Conservation (phyloP, 257 asterid species). For the Solanum pinnatisectum region DNA sequence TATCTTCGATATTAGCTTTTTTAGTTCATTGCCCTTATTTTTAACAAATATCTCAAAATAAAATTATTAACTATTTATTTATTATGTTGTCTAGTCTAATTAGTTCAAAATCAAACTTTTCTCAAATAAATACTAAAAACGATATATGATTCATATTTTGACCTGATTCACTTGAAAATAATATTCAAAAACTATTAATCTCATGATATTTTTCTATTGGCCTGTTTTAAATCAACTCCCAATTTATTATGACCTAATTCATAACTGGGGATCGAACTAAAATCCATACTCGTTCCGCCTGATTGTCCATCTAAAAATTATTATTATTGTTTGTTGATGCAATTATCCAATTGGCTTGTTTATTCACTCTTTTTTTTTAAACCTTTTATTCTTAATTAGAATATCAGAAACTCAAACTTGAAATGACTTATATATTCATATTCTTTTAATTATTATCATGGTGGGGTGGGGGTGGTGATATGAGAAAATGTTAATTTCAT, state of each 20-base stretch:
- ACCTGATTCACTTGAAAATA: background rate
- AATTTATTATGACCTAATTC: background rate
- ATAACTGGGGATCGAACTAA: background rate
- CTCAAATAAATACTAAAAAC: background rate
- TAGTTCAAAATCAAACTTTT: background rate
- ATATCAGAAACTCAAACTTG: fast-evolving
- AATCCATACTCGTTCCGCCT: background rate
- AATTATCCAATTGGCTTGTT: background rate
- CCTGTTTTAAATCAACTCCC: background rate
- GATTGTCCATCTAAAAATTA: background rate
- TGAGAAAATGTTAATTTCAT: background rate
- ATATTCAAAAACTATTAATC: background rate
- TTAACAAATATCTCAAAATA: background rate
- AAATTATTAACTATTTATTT: too few species aligned
- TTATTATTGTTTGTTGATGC: too few species aligned
- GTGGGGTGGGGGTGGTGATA: too few species aligned
- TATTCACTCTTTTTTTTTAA: too few species aligned
- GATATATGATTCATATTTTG: background rate
- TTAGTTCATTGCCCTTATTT: background rate
- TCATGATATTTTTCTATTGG: background rate
- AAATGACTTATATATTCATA: background rate
- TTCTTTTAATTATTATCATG: too few species aligned
- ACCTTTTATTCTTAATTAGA: background rate
- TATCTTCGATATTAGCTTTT: background rate
- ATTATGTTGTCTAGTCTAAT: too few species aligned